phyloP scores from a whole-genome alignment of 805 yeast species.

The Candida maesae region DNA sequence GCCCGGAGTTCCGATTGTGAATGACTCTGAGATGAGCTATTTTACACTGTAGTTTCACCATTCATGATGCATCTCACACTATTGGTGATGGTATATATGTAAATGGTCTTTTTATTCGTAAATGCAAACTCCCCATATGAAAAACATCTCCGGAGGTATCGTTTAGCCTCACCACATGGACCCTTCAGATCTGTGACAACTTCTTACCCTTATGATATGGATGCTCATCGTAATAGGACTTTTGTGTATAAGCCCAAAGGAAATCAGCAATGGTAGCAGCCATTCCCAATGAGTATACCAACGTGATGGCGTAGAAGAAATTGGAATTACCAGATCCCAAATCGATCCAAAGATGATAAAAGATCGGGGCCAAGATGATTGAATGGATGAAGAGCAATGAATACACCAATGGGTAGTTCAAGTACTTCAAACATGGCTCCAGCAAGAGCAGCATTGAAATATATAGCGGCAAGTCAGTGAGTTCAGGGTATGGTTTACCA shows the following conservation, averaged over 20 bases:
- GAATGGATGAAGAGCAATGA: conserved; percentile 53
- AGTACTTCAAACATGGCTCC: conserved; percentile 41
- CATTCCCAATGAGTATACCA: conserved; percentile 71
- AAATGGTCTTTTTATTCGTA: no score
- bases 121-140: no score
- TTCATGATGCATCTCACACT: no score
- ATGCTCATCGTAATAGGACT: conserved; percentile 16
- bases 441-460: conserved; percentile 45
- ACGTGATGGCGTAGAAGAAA: conserved; percentile 91
- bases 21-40: no score
- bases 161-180: no score
- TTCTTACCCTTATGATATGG: conserved; percentile 5
- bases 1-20: no score
- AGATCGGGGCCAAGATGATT: conserved; percentile 74
- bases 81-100: no score
- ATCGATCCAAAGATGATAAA: conserved; percentile 91
- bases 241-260: conserved; percentile 56
- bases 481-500: conserved; percentile 81
- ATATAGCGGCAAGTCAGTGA: conserved; percentile 68
- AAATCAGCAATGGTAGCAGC: conserved; percentile 69
- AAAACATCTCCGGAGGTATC: no score
- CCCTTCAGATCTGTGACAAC: conserved; percentile 8
- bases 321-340: conserved; percentile 94
- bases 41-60: no score
- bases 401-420: conserved; percentile 46